Percentiles rank a stretch among this genome's conserved stretches.
phyloP scores from a whole-genome alignment of 345 rosid genomes.

The Citrus sp. region DNA sequence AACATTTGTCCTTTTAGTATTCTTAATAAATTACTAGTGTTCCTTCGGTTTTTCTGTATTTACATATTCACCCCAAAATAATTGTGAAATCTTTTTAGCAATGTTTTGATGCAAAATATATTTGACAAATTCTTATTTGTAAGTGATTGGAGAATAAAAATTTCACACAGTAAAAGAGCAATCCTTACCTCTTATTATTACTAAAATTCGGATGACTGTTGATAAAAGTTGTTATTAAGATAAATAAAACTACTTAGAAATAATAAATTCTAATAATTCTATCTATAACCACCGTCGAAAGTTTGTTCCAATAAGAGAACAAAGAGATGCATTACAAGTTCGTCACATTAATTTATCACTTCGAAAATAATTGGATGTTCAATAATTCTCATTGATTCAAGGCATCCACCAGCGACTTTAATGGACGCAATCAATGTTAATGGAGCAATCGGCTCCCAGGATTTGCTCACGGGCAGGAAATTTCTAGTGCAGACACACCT shows the following conservation, averaged over 20 bases:
- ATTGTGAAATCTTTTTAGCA: too few relatives aligned
- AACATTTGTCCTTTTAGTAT: neutral
- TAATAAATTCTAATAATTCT: too few relatives aligned
- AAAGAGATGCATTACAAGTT: too few relatives aligned
- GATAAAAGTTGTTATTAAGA: too few relatives aligned
- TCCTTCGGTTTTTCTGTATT: neutral
- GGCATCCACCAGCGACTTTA: neutral
- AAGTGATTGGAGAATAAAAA: too few relatives aligned
- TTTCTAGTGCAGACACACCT: neutral
- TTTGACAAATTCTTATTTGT: neutral
- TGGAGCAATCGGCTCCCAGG: slow-evolving; percentile 21
- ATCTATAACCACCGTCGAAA: too few relatives aligned
- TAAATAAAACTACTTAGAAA: too few relatives aligned
- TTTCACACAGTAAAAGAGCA: too few relatives aligned
- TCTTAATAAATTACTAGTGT: neutral
- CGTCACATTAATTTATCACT: neutral
- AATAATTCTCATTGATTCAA: neutral
- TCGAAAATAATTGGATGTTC: neutral
- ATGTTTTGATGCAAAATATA: neutral
- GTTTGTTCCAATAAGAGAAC: too few relatives aligned
- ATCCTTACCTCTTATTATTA: too few relatives aligned
- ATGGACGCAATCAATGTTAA: neutral
- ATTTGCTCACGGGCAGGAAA: neutral
- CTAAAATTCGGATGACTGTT: too few relatives aligned
- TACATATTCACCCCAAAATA: neutral